A percentile compares a stretch with the other conserved stretches of the same genome.
Evolutionary conservation across 2,329 filamentous ascomycete genomes (phyloP).

Genomic region (Penicillium concentricum): DNA sequence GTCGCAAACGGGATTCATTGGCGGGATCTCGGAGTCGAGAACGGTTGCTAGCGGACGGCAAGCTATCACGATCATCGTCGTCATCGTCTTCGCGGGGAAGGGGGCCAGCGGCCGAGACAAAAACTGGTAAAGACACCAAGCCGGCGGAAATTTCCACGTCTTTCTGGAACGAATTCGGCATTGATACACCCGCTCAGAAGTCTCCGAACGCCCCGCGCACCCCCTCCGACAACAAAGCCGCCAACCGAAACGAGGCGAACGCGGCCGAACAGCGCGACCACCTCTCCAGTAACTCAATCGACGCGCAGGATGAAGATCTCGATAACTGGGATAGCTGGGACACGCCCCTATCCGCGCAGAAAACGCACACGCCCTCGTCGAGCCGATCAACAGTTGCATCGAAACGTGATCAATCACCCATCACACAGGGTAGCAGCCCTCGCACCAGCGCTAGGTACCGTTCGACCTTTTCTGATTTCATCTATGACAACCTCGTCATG

Average conservation of each 20-base stretch:
- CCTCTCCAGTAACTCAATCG: slow-evolving; percentile 26
- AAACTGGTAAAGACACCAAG: slow-evolving; percentile 44
- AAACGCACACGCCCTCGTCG: slow-evolving; percentile 44
- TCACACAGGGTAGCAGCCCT: slow-evolving; percentile 49
- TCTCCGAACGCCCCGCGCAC: slow-evolving; percentile 32
- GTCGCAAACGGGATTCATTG: slow-evolving; percentile 32
- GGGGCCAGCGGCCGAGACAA: slow-evolving; percentile 31
- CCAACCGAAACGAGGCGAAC: slow-evolving; percentile 20
- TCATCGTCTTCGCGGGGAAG: slow-evolving; percentile 32
- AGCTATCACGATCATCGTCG: slow-evolving; percentile 32
- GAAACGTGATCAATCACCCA: slow-evolving; percentile 47
- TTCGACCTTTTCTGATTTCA: slow-evolving; percentile 25
- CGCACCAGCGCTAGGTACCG: slow-evolving; percentile 55
- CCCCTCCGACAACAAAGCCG: slow-evolving; percentile 21
- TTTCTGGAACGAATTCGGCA: slow-evolving; percentile 53
- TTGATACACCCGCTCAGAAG: slow-evolving; percentile 48
- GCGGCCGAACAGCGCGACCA: slow-evolving; percentile 36
- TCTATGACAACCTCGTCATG: slow-evolving; percentile 29
- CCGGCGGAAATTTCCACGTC: slow-evolving; percentile 45
- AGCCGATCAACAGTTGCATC: slow-evolving; percentile 53
- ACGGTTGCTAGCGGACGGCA: slow-evolving; percentile 30
- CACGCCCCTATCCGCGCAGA: slow-evolving; percentile 41
- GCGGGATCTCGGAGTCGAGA: slow-evolving; percentile 35
- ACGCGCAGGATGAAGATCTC: slow-evolving; percentile 43
- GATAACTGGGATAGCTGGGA: slow-evolving; percentile 59